Evolutionary conservation across 2,329 filamentous ascomycete genomes (phyloP).

Genomic region (Clonostachys sp.): DNA sequence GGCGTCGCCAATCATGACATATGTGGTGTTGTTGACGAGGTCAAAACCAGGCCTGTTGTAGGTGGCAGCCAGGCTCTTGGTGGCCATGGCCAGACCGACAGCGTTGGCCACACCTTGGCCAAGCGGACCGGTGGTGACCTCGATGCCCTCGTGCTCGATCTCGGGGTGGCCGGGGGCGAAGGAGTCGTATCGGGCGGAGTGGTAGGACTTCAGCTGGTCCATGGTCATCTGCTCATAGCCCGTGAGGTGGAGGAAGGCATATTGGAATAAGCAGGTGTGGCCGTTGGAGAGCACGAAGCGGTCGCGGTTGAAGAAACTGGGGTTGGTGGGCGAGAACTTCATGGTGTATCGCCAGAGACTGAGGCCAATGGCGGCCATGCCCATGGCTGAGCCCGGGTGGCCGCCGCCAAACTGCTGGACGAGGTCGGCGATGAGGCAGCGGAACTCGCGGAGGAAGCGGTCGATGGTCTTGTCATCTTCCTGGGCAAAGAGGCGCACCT

Average conservation of each 20-base stretch:
- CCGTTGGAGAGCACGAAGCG: constrained; percentile 59
- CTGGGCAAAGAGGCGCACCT: constrained; percentile 1
- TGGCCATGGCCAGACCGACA: constrained; percentile 53
- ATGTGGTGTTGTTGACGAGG: constrained; percentile 45
- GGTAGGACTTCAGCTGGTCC: constrained; percentile 51
- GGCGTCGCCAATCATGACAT: constrained; percentile 53
- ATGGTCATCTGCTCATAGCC: constrained; percentile 52
- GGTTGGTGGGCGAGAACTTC: constrained; percentile 51
- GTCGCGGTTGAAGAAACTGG: constrained; percentile 56
- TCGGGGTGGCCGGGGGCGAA: constrained; percentile 52
- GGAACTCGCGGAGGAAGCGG: constrained; percentile 54
- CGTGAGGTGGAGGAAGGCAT: constrained; percentile 45
- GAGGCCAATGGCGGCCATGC: constrained; percentile 58
- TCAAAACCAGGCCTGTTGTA: constrained; percentile 46
- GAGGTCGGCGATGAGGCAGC: constrained; percentile 61
- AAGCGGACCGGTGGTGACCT: constrained; percentile 55
- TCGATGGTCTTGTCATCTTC: constrained; percentile 22
- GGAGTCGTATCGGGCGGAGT: constrained; percentile 35
- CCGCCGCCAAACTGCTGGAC: constrained; percentile 68
- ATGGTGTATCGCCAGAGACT: constrained; percentile 58
- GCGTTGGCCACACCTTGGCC: constrained; percentile 57
- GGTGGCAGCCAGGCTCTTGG: constrained; percentile 47
- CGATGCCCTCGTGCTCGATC: constrained; percentile 51
- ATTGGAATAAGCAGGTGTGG: constrained; percentile 50
- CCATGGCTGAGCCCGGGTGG: constrained; percentile 62